These are phyloP conservation scores for Corymbia calophylla DNA, from an alignment of 441 rosid species.

Conservation along the genomic window DNA sequence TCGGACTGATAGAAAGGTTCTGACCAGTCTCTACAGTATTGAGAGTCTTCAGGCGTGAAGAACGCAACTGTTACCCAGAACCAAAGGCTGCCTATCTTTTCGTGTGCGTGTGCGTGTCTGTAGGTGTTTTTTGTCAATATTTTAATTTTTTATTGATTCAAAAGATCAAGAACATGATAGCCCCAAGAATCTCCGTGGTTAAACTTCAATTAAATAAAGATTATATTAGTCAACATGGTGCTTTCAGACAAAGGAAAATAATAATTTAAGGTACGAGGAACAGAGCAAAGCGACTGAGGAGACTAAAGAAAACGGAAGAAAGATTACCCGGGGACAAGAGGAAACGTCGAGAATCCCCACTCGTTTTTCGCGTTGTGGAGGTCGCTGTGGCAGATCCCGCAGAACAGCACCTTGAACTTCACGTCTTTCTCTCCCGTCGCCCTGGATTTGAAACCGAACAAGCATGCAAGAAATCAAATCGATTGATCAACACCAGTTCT, in stretches of 20 bases:
- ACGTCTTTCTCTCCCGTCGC: conserved; percentile 15
- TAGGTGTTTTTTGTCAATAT: neutral
- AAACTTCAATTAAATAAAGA: neutral
- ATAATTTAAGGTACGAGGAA: neutral
- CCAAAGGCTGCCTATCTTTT: neutral
- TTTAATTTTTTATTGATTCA: neutral
- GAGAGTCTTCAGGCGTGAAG: neutral
- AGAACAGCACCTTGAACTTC: neutral
- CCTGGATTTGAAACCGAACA: conserved; percentile 4
- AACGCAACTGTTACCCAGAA: neutral
- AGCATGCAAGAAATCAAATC: neutral
- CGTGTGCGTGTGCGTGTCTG: no score
- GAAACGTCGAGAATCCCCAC: conserved; percentile 4
- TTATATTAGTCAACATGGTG: neutral
- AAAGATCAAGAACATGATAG: neutral
- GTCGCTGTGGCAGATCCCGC: conserved; percentile 40
- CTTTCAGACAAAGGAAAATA: neutral
- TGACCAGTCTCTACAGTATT: neutral
- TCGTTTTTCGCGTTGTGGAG: conserved; percentile 21
- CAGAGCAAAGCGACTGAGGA: neutral
- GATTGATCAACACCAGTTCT: neutral
- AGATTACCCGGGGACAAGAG: conserved; percentile 7
- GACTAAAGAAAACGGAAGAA: neutral
- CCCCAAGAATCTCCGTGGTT: neutral
- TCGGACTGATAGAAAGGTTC: neutral